Percentiles rank a stretch among this genome's conserved stretches.
phyloP scores from a whole-genome alignment of 108 stramenopile genomes.

The Pseudonitzschia multistriata region DNA sequence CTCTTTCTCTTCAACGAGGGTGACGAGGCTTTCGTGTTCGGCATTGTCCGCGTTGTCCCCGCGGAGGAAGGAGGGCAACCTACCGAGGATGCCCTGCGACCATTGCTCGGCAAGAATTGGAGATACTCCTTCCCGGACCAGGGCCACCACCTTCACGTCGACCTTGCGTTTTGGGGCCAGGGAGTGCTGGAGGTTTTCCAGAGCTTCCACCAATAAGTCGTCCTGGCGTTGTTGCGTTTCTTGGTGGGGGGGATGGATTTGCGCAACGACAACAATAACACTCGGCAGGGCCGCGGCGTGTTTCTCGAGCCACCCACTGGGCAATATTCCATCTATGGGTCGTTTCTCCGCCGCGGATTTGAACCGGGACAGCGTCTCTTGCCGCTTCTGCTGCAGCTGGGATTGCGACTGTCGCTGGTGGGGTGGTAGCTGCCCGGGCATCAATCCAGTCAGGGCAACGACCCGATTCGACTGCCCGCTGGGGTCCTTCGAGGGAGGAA shows the following conservation, averaged over 20 bases:
- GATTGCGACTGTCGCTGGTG: neutral
- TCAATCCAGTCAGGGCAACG: constrained; percentile 1
- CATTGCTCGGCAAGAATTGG: constrained; percentile 36
- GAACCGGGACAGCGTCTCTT: constrained; percentile 1
- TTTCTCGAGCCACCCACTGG: constrained; percentile 75
- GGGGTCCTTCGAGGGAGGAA: constrained; percentile 79
- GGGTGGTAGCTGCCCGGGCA: neutral
- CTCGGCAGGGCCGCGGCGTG: constrained; percentile 70
- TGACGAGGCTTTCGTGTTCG: constrained; percentile 6
- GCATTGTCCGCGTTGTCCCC: neutral
- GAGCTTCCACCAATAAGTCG: constrained; percentile 39
- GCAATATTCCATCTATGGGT: constrained; percentile 67
- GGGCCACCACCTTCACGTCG: constrained; percentile 60
- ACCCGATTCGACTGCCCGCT: constrained; percentile 48
- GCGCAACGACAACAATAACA: constrained; percentile 65
- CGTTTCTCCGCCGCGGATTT: constrained; percentile 26
- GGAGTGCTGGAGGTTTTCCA: constrained; percentile 50
- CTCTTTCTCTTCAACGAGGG: constrained; percentile 21
- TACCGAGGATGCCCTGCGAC: constrained; percentile 18
- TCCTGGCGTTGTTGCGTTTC: constrained; percentile 41
- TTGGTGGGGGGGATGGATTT: constrained; percentile 20
- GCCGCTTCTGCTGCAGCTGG: constrained; percentile 15
- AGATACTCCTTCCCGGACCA: constrained; percentile 44
- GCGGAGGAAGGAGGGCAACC: constrained; percentile 7
- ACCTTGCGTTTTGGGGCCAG: constrained; percentile 62